These are phyloP conservation scores for Cladophialophora exuberans DNA, from an alignment of 2,329 filamentous ascomycete species.

Conservation along the genomic window DNA sequence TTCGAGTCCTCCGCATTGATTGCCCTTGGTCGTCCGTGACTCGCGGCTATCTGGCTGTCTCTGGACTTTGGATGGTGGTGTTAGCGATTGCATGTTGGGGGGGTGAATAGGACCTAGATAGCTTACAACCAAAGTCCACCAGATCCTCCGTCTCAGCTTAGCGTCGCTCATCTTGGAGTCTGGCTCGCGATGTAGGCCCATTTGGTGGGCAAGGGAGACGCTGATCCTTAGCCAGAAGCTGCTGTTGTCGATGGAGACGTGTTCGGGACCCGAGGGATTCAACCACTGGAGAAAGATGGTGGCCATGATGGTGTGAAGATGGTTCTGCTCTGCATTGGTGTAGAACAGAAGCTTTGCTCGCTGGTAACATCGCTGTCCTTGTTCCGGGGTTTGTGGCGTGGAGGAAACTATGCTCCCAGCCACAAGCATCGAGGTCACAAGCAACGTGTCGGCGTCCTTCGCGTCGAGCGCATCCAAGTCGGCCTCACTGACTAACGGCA, in stretches of 20 bases:
- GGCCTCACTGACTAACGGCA: constrained; percentile 39
- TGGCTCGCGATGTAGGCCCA: constrained; percentile 50
- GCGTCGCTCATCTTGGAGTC: constrained; percentile 34
- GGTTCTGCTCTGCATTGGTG: constrained; percentile 24
- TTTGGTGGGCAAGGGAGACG: constrained; percentile 48
- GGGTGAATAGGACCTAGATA: not conserved
- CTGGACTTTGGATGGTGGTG: constrained; percentile 33
- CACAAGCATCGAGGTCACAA: constrained; percentile 25
- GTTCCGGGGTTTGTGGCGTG: constrained; percentile 15
- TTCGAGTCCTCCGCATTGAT: constrained; percentile 24
- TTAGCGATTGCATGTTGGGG: not conserved
- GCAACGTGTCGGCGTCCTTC: constrained; percentile 21
- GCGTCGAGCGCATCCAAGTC: constrained; percentile 37
- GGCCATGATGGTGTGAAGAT: constrained; percentile 24
- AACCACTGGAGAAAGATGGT: constrained; percentile 30
- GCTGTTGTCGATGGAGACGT: constrained; percentile 47
- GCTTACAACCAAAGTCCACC: constrained; percentile 49
- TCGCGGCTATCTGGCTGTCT: constrained; percentile 28
- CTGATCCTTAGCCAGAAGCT: constrained; percentile 50
- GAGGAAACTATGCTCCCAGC: constrained; percentile 29
- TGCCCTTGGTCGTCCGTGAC: constrained; percentile 29
- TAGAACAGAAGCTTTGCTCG: constrained; percentile 28
- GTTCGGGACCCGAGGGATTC: constrained; percentile 39
- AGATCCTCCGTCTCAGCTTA: constrained; percentile 43
- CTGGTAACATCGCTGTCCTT: constrained; percentile 25